phyloP scores from a whole-genome alignment of 2,329 filamentous ascomycete genomes.

The Coniochaeta hoffmannii region DNA sequence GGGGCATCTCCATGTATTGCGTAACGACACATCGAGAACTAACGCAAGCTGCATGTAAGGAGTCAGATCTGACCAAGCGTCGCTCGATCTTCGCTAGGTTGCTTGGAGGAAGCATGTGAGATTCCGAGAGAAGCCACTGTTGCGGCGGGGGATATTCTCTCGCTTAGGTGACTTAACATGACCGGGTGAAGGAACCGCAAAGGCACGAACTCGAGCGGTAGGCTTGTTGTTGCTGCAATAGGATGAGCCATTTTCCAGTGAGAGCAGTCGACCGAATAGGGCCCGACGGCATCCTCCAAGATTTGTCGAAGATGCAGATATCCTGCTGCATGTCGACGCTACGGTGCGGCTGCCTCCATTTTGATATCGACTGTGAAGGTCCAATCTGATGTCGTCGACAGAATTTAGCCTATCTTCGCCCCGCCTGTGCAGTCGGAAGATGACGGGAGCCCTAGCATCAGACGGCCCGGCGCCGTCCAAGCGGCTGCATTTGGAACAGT shows the following conservation, averaged over 20 bases:
- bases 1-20: neutral
- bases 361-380: neutral
- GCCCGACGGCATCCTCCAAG: neutral
- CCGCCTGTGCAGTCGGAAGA: neutral
- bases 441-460: neutral
- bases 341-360: neutral
- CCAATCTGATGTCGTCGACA: neutral
- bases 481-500: slow-evolving; percentile 1
- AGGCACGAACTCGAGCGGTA: neutral
- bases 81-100: neutral
- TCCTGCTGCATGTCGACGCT: neutral
- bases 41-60: neutral
- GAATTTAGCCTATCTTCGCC: neutral
- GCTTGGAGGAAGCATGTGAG: neutral
- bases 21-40: neutral
- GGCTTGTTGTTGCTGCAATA: neutral
- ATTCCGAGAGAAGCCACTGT: neutral
- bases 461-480: slow-evolving; percentile 1
- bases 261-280: neutral
- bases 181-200: neutral
- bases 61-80: neutral
- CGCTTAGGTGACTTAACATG: neutral
- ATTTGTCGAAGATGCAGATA: neutral
- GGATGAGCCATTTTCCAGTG: neutral
- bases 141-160: neutral